Evolutionary conservation across 2,329 filamentous ascomycete genomes (phyloP).

Genomic region (Calonectria naviculata): DNA sequence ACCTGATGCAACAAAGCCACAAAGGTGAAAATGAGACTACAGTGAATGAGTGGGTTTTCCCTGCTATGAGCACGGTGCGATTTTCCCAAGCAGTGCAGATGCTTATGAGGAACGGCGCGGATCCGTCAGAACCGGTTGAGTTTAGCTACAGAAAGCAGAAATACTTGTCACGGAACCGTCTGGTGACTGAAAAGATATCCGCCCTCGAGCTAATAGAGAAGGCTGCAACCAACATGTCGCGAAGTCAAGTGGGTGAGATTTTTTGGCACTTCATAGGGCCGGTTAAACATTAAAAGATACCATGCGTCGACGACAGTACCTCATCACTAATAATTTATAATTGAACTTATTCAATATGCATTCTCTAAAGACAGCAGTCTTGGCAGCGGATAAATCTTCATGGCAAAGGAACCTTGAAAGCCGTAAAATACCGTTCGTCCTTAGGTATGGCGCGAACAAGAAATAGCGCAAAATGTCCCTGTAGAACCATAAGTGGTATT

Average conservation of each 20-base stretch:
- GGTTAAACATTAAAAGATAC: not conserved
- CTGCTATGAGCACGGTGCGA: not conserved
- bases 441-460: too few species aligned
- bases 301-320: too few species aligned
- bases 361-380: too few species aligned
- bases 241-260: not conserved
- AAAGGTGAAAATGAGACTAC: not conserved
- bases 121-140: not conserved
- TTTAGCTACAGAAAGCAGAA: not conserved
- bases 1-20: constrained; percentile 2
- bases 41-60: not conserved
- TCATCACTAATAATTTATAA: too few species aligned
- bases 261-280: not conserved
- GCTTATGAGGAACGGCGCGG: not conserved
- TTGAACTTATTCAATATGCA: too few species aligned
- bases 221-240: not conserved
- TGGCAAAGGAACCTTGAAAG: too few species aligned
- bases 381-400: too few species aligned
- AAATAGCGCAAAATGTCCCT: too few species aligned
- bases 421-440: too few species aligned
- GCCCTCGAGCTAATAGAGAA: not conserved
- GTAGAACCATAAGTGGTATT: too few species aligned
- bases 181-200: not conserved
- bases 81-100: not conserved
- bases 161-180: not conserved